Conservation (phyloP, 805 yeast genomes). For the Monosporozyma solicola region DNA sequence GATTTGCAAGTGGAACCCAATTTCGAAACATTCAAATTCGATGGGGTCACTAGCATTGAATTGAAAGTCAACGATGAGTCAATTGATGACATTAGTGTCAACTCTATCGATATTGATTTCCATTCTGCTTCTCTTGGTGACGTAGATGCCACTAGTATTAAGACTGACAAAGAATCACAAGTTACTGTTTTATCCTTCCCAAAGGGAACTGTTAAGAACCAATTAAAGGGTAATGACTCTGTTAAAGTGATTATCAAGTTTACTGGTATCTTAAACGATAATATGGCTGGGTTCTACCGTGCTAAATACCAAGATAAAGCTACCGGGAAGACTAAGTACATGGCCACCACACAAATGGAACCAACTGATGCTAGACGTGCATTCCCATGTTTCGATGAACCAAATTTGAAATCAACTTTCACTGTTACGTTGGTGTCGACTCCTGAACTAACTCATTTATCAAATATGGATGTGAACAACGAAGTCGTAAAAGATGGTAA, state of each 20-base stretch:
- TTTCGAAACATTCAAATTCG: slow-evolving; percentile 49
- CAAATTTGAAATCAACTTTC: slow-evolving; percentile 67
- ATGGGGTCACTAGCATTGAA: slow-evolving; percentile 47
- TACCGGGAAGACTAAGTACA: slow-evolving; percentile 55
- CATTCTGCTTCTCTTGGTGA: slow-evolving; percentile 36
- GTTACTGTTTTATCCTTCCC: slow-evolving; percentile 52
- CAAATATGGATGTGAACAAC: slow-evolving; percentile 57
- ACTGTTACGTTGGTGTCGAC: slow-evolving; percentile 54
- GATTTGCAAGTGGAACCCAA: slow-evolving; percentile 56
- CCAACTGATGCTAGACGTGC: slow-evolving; percentile 83
- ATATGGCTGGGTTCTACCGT: slow-evolving; percentile 78
- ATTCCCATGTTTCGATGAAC: slow-evolving; percentile 82
- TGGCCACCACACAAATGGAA: slow-evolving; percentile 82
- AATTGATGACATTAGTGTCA: slow-evolving; percentile 42
- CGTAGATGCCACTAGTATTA: slow-evolving; percentile 36
- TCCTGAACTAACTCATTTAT: slow-evolving; percentile 47
- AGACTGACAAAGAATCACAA: slow-evolving; percentile 48
- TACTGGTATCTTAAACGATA: slow-evolving; percentile 58
- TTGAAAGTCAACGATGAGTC: slow-evolving; percentile 40
- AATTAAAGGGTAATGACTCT: slow-evolving; percentile 23
- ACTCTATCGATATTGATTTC: slow-evolving; percentile 57
- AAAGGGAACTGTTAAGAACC: slow-evolving; percentile 28
- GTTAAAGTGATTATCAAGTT: slow-evolving; percentile 43
- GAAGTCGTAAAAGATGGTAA: slow-evolving; percentile 38
- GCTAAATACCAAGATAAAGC: slow-evolving; percentile 49